Conservation (phyloP, 208 protist species). For the Leishmania turanica region DNA sequence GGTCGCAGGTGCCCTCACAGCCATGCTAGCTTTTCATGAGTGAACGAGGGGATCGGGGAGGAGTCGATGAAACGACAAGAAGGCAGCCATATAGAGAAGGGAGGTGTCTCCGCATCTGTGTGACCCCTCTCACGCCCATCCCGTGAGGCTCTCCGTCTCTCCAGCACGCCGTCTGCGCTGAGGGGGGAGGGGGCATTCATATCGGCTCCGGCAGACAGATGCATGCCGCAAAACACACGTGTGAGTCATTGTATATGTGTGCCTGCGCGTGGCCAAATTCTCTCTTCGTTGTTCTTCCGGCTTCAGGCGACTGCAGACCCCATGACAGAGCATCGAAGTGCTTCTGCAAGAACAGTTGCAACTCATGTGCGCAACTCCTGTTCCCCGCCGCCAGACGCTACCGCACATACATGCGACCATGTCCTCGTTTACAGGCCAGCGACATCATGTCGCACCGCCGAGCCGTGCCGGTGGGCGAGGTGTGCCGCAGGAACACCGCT, state of each 20-base stretch:
- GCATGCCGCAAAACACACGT: too few relatives aligned
- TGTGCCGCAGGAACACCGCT: slow-evolving; percentile 55
- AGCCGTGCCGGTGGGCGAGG: slow-evolving; percentile 4
- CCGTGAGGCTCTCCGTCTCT: too few relatives aligned
- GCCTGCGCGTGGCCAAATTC: not conserved
- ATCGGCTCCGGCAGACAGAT: too few relatives aligned
- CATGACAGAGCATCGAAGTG: not conserved
- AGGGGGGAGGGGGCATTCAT: too few relatives aligned
- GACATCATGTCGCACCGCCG: not conserved
- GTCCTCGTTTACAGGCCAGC: not conserved
- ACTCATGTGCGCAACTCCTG: not conserved
- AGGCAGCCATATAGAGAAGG: not conserved
- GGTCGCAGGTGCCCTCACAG: too few relatives aligned
- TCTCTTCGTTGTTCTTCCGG: not conserved
- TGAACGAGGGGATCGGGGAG: not conserved
- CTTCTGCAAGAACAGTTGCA: not conserved
- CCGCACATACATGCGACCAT: not conserved
- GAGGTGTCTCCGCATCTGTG: not conserved
- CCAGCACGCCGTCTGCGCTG: too few relatives aligned
- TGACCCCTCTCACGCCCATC: too few relatives aligned
- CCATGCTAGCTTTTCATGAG: too few relatives aligned
- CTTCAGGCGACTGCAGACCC: not conserved
- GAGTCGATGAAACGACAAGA: not conserved
- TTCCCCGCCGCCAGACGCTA: not conserved
- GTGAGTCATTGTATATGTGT: not conserved